A percentile compares a stretch with the other conserved stretches of the same genome.
Evolutionary conservation across 2,329 filamentous ascomycete species (phyloP).

Genomic region (Fusarium chlamydosporum): DNA sequence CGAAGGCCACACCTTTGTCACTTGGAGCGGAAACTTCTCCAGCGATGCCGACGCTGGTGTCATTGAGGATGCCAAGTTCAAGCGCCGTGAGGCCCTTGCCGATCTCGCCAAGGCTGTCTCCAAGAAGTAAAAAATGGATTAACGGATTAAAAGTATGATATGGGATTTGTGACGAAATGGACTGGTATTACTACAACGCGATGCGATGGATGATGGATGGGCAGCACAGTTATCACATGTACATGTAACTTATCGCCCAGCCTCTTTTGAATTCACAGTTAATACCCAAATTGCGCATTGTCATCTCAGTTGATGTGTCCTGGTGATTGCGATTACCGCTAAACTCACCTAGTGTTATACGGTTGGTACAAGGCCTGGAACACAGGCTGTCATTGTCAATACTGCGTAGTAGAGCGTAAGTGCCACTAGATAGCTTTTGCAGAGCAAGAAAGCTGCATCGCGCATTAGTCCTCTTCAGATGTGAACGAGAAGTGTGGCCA

Average conservation of each 20-base stretch:
- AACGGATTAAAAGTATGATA: neutral
- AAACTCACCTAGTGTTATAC: neutral
- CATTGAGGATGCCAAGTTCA: slow-evolving; percentile 82
- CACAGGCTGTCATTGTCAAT: too few relatives aligned
- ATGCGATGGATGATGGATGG: slow-evolving; percentile 23
- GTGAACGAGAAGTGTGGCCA: too few relatives aligned
- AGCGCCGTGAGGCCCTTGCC: slow-evolving; percentile 78
- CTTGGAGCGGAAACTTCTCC: slow-evolving; percentile 78
- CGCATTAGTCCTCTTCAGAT: neutral
- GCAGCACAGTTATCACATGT: slow-evolving; percentile 8
- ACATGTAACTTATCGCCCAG: slow-evolving; percentile 11
- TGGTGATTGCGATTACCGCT: too few relatives aligned
- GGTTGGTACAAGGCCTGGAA: neutral
- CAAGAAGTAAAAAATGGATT: slow-evolving; percentile 43
- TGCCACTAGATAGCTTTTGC: neutral
- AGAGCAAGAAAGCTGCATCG: neutral
- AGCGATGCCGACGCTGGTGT: slow-evolving; percentile 79
- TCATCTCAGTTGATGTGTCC: neutral
- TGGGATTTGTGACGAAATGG: neutral
- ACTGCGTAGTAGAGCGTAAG: neutral
- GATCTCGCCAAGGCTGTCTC: slow-evolving; percentile 70
- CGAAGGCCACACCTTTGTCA: slow-evolving; percentile 75
- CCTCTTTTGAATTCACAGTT: slow-evolving; percentile 1
- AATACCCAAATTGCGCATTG: slow-evolving; percentile 1
- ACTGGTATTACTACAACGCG: slow-evolving; percentile 5